Evolutionary conservation across 495 filamentous ascomycete species (phyloP), one percentile per base, ranked within the genome.

Genomic region (Apiosordaria backusii): DNA sequence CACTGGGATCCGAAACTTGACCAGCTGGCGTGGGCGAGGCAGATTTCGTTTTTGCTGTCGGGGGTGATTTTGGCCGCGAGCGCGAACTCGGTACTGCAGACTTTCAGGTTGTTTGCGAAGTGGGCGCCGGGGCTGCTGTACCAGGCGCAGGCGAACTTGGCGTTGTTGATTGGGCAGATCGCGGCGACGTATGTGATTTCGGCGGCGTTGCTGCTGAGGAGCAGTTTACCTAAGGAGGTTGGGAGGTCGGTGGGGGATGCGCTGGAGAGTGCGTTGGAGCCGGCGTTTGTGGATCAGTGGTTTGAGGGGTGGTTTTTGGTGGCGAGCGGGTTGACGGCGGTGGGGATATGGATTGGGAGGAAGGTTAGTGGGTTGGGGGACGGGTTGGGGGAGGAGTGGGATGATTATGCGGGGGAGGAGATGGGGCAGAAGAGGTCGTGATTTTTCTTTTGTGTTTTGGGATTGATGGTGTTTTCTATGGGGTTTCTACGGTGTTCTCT

Each of bases 271-370:
- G 88, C 87, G 10, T 79, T 92, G 9, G 87, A 91, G 71, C 84
- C 86, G 7, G 77, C 72, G 2, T 91, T 92, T 67, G 89, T 90
- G n/a, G 91, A 93, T 68, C 77, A 86, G n/a, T 94, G 91, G 91
- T 95, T 94, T 73, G 91, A 93, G 71, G 85, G 84, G 23, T 90
- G 91, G 87, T 95, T 94, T 70, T 74, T 93, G 25, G 68, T 84
- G 3, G 87, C 87, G 6, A 87, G 85, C 58, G 79, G 76, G 0
- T 72, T 81, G 18, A 93, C 91, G 18, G 86, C 82, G 19, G 73
- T 81, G 50, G 90, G 89, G 13, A 87, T 93, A 23, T 88, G 88
- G 82, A 71, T 91, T 13, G 88, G 89, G 1, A 82, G 85, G 68
- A 87, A 86, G 70, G 74, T 91, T 26, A 75, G 72, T 1, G 70